Conservation (phyloP, 495 filamentous ascomycete species). For the Xylaria flabelliformis region DNA sequence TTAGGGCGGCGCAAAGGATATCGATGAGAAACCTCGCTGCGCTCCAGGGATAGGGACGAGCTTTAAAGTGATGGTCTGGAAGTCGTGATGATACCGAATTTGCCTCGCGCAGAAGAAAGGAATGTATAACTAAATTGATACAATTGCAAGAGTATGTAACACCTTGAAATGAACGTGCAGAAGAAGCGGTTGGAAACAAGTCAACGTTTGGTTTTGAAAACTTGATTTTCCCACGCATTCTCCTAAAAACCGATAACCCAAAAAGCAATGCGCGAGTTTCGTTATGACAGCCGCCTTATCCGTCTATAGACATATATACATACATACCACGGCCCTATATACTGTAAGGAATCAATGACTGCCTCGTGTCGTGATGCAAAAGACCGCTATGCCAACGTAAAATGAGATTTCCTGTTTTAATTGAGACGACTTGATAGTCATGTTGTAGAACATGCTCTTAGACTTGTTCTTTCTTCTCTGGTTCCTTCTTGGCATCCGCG, state of each 20-base stretch:
- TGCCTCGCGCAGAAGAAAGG: constrained; percentile 16
- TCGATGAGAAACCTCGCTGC: background rate
- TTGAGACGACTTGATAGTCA: constrained; percentile 17
- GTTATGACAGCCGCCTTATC: constrained; percentile 1
- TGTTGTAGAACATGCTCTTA: constrained; percentile 3
- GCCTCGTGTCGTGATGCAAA: constrained; percentile 21
- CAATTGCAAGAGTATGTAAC: constrained; percentile 16
- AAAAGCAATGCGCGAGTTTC: constrained; percentile 19
- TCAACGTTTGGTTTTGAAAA: constrained; percentile 13
- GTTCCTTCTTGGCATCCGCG: constrained; percentile 1
- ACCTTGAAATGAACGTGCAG: constrained; percentile 17
- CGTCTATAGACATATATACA: constrained; percentile 25
- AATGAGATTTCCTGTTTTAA: background rate
- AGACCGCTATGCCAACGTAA: constrained; percentile 24
- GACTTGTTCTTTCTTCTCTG: constrained; percentile 23
- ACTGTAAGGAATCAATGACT: constrained; percentile 10
- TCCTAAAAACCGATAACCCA: background rate
- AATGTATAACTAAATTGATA: constrained; percentile 26
- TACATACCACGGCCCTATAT: constrained; percentile 11
- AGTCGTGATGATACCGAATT: background rate
- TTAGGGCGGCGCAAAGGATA: background rate
- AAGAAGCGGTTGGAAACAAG: constrained; percentile 14
- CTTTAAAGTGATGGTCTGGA: background rate
- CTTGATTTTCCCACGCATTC: constrained; percentile 14
- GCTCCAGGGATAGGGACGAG: background rate